phyloP scores from a whole-genome alignment of 2,329 filamentous ascomycete genomes.

The Colletotrichum abscissum region DNA sequence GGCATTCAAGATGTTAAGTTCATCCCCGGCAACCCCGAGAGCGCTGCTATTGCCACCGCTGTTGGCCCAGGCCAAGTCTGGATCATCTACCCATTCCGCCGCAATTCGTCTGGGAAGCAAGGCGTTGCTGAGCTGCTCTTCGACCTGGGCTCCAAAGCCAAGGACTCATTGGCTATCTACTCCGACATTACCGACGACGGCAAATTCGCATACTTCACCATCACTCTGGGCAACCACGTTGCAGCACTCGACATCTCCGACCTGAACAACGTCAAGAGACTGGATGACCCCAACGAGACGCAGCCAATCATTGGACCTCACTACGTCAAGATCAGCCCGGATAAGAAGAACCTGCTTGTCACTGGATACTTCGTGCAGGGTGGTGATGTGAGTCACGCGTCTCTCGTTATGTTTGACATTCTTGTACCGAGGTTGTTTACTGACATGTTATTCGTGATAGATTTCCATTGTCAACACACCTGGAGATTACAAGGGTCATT shows the following conservation, averaged over 20 bases:
- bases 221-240: slow-evolving; percentile 71
- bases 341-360: slow-evolving; percentile 72
- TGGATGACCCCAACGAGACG: slow-evolving; percentile 68
- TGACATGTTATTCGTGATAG: slow-evolving; percentile 18
- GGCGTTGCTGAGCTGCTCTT: slow-evolving; percentile 69
- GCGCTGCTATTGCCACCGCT: slow-evolving; percentile 69
- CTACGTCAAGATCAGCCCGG: slow-evolving; percentile 72
- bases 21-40: slow-evolving; percentile 69
- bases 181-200: slow-evolving; percentile 69
- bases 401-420: background rate
- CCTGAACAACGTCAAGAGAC: slow-evolving; percentile 68
- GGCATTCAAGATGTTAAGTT: slow-evolving; percentile 76
- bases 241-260: slow-evolving; percentile 71
- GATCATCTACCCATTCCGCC: slow-evolving; percentile 73
- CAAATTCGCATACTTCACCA: slow-evolving; percentile 68
- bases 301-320: slow-evolving; percentile 72
- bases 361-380: slow-evolving; percentile 76
- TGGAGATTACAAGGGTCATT: slow-evolving; percentile 71
- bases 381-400: slow-evolving; percentile 52
- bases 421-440: background rate
- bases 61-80: slow-evolving; percentile 70
- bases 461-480: slow-evolving; percentile 71
- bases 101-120: slow-evolving; percentile 63
- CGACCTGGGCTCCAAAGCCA: slow-evolving; percentile 67
- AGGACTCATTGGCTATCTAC: slow-evolving; percentile 69